These are phyloP conservation scores for Pachyrhizus erosus DNA, from an alignment of 306 rosid genomes.

Conservation along the genomic window DNA sequence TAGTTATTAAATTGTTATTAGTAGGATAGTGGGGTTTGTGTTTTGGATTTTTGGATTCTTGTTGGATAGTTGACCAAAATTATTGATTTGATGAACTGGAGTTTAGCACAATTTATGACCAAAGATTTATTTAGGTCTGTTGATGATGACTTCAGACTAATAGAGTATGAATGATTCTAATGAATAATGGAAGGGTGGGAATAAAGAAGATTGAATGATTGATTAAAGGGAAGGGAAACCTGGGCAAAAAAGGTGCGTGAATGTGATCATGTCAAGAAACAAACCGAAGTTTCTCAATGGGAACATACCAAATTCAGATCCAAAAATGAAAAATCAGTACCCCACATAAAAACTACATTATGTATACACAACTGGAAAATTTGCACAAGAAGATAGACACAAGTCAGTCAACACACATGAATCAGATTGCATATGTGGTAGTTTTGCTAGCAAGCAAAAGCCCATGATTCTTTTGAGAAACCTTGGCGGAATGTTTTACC, in stretches of 20 bases:
- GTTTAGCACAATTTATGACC: constrained; percentile 25
- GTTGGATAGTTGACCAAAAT: neutral
- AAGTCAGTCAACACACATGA: neutral
- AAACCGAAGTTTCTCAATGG: neutral
- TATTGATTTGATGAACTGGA: constrained; percentile 24
- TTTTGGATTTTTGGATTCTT: neutral
- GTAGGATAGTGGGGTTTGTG: neutral
- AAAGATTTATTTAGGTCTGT: neutral
- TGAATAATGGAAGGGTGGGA: constrained; percentile 38
- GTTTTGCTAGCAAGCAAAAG: neutral
- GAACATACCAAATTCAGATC: neutral
- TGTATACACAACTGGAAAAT: neutral
- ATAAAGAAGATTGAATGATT: constrained; percentile 42
- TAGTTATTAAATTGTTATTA: neutral
- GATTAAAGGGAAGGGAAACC: constrained; percentile 10
- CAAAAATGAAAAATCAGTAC: neutral
- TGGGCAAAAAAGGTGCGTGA: neutral
- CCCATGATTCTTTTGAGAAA: neutral
- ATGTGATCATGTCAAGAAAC: constrained; percentile 4
- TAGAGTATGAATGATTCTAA: neutral
- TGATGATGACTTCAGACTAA: neutral
- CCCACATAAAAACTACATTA: neutral
- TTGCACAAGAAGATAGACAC: neutral
- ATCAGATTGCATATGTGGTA: neutral
- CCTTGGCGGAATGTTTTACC: neutral